Percentiles rank a stretch among this genome's conserved stretches.
These are phyloP conservation scores for Penicillium oxalicum DNA, from an alignment of 2,329 filamentous ascomycete species.

Conservation along the genomic window DNA sequence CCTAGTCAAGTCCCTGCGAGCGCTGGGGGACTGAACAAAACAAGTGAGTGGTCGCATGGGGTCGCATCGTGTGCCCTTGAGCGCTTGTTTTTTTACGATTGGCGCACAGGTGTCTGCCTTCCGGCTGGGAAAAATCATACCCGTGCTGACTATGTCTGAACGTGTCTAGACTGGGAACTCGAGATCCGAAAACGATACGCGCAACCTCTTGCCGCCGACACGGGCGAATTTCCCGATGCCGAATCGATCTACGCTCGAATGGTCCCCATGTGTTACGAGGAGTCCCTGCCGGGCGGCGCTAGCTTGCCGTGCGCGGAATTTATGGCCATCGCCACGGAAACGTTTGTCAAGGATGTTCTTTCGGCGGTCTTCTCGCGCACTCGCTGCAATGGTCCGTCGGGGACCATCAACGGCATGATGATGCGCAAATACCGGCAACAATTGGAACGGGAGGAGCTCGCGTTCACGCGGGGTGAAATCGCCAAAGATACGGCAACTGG, in stretches of 20 bases:
- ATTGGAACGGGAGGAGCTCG: constrained; percentile 68
- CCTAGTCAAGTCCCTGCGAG: constrained; percentile 61
- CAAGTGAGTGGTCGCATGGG: constrained; percentile 48
- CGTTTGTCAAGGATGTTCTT: constrained; percentile 57
- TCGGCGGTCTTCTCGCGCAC: constrained; percentile 51
- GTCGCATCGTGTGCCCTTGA: constrained; percentile 2
- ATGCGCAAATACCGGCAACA: constrained; percentile 72
- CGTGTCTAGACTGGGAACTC: constrained; percentile 52
- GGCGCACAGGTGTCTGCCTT: no score
- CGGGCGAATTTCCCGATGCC: constrained; percentile 57
- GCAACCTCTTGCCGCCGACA: constrained; percentile 55
- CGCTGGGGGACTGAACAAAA: constrained; percentile 73
- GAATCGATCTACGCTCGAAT: constrained; percentile 54
- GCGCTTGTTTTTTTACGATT: not conserved
- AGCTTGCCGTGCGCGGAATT: constrained; percentile 51
- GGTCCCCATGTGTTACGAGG: constrained; percentile 61
- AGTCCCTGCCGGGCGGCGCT: constrained; percentile 52
- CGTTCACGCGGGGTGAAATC: constrained; percentile 66
- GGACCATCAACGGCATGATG: constrained; percentile 65
- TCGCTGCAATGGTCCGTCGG: constrained; percentile 53
- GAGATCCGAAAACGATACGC: constrained; percentile 61
- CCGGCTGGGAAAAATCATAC: not conserved
- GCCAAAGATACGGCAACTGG: constrained; percentile 65
- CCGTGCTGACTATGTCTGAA: constrained; percentile 13
- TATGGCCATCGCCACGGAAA: constrained; percentile 57